Percentiles rank a stretch among this genome's conserved stretches.
Conservation (phyloP, 768 basidiomycete genomes). For the Naganishia onofrii region DNA sequence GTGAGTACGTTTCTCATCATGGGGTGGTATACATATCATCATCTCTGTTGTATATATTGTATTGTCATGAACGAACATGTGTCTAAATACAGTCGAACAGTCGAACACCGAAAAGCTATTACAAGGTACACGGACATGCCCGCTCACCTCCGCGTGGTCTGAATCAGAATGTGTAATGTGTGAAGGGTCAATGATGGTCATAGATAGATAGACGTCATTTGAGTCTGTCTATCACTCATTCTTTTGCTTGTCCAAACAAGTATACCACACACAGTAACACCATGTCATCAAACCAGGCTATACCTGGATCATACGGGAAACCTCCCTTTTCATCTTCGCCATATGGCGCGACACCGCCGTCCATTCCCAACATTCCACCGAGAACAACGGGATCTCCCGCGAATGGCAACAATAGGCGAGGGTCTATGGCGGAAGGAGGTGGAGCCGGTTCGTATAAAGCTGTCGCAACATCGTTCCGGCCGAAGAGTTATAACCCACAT, state of each 20-base stretch:
- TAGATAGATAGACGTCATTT: too few relatives aligned
- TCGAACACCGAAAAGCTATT: too few relatives aligned
- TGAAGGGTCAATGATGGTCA: too few relatives aligned
- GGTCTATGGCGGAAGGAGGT: constrained; percentile 10
- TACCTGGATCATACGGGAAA: constrained; percentile 6
- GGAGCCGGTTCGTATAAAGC: background rate
- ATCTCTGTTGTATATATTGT: too few relatives aligned
- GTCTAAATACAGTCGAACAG: too few relatives aligned
- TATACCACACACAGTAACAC: background rate
- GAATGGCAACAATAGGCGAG: constrained; percentile 16
- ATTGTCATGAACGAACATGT: too few relatives aligned
- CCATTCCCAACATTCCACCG: constrained; percentile 40
- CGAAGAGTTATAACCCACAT: constrained; percentile 27
- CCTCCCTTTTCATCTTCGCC: constrained; percentile 23
- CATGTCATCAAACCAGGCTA: constrained; percentile 15
- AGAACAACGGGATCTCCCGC: constrained; percentile 27
- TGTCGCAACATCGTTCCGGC: background rate
- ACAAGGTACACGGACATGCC: too few relatives aligned
- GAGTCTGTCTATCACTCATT: background rate
- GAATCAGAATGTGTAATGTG: too few relatives aligned
- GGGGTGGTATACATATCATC: too few relatives aligned
- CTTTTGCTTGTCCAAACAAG: background rate
- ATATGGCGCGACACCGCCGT: constrained; percentile 26
- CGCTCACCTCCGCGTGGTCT: too few relatives aligned
- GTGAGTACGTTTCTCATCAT: too few relatives aligned